These are phyloP conservation scores for Ambrosia hybrid DNA, from an alignment of 140 eudicot genomes.

Conservation along the genomic window DNA sequence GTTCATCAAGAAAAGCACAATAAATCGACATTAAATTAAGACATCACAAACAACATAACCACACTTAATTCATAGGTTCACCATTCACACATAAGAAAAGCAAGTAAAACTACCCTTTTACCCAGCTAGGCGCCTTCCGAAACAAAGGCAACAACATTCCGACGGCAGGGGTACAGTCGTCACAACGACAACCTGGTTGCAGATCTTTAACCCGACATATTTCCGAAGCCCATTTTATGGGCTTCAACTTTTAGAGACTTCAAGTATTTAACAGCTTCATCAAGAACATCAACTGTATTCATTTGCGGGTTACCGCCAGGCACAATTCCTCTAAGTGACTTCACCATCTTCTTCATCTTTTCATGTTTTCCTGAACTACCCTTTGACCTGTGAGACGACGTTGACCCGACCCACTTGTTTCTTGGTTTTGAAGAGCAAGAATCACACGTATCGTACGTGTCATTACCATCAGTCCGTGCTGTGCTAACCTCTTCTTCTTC, in stretches of 20 bases:
- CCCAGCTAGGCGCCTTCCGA: constrained; percentile 9
- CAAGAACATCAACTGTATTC: constrained; percentile 69
- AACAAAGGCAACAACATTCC: constrained; percentile 21
- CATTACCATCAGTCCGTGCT: constrained; percentile 45
- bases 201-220: constrained; percentile 25
- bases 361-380: constrained; percentile 37
- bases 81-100: too few relatives aligned
- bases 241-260: constrained; percentile 80
- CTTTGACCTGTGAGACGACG: not conserved
- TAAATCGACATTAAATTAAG: too few relatives aligned
- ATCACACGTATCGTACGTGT: constrained; percentile 51
- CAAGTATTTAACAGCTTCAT: constrained; percentile 86
- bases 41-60: too few relatives aligned
- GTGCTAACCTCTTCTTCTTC: constrained; percentile 79
- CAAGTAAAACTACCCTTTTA: not conserved
- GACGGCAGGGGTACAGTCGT: constrained; percentile 20
- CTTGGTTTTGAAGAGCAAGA: constrained; percentile 48
- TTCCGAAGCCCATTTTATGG: constrained; percentile 55
- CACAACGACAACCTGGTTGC: constrained; percentile 4
- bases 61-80: too few relatives aligned
- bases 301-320: constrained; percentile 57
- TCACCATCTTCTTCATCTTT: constrained; percentile 72
- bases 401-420: constrained; percentile 32
- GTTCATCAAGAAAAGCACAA: too few relatives aligned
- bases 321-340: constrained; percentile 59